phyloP scores from a whole-genome alignment of 2,329 filamentous ascomycete species.

The Claviceps purpurea region DNA sequence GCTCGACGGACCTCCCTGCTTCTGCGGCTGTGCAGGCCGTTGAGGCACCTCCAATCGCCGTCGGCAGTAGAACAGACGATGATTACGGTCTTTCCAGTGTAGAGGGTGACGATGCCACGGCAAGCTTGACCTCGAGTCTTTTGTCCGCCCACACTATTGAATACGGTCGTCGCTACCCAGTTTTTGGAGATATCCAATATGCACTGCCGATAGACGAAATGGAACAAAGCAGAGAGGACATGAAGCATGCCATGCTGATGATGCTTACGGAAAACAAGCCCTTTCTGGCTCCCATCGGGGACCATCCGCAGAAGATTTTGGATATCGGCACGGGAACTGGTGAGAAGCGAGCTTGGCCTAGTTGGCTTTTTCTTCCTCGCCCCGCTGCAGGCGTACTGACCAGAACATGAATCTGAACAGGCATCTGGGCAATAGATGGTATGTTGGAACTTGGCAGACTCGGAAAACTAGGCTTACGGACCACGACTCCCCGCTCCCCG shows the following conservation, averaged over 20 bases:
- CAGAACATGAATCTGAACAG: not conserved
- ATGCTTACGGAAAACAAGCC: slow-evolving; percentile 21
- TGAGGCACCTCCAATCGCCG: slow-evolving; percentile 1
- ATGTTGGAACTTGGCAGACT: not conserved
- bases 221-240: slow-evolving; percentile 26
- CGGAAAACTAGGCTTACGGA: not conserved
- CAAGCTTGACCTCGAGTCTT: slow-evolving; percentile 6
- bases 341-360: not conserved
- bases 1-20: not conserved
- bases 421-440: slow-evolving; percentile 9
- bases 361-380: not conserved
- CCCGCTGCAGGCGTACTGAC: not conserved
- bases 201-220: slow-evolving; percentile 24
- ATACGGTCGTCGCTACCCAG: slow-evolving; percentile 17
- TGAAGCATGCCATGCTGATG: slow-evolving; percentile 26
- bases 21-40: slow-evolving; percentile 1
- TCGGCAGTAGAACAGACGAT: slow-evolving; percentile 2
- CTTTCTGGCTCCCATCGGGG: slow-evolving; percentile 26
- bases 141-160: slow-evolving; percentile 6
- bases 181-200: slow-evolving; percentile 20
- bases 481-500: too few relatives aligned
- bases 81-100: slow-evolving; percentile 4
- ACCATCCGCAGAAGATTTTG: slow-evolving; percentile 21
- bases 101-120: slow-evolving; percentile 2
- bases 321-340: slow-evolving; percentile 25